Percentiles rank a stretch among this genome's conserved stretches.
Evolutionary conservation across 2,329 filamentous ascomycete species (phyloP).

Genomic region (Passalora sequoiae): DNA sequence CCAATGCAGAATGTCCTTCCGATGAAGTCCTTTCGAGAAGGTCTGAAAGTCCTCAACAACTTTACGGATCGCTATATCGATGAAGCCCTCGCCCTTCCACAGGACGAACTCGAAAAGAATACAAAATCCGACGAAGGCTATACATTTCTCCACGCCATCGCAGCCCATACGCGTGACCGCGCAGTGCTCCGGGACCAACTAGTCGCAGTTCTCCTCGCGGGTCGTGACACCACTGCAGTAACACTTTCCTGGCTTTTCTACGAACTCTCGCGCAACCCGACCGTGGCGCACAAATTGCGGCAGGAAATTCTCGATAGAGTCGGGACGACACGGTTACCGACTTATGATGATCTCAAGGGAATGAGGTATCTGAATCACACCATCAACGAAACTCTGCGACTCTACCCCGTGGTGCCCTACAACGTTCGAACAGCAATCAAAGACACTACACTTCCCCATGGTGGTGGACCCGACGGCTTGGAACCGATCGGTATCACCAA

Average conservation of each 20-base stretch:
- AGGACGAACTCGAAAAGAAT: slow-evolving; percentile 67
- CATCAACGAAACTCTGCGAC: slow-evolving; percentile 42
- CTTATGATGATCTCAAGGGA: slow-evolving; percentile 74
- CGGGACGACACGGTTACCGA: slow-evolving; percentile 56
- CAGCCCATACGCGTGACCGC: slow-evolving; percentile 65
- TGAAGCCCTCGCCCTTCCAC: slow-evolving; percentile 61
- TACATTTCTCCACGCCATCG: slow-evolving; percentile 82
- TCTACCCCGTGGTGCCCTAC: slow-evolving; percentile 48
- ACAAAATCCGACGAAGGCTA: slow-evolving; percentile 67
- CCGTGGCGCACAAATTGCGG: slow-evolving; percentile 63
- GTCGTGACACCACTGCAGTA: slow-evolving; percentile 78
- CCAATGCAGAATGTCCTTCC: slow-evolving; percentile 61
- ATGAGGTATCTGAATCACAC: slow-evolving; percentile 69
- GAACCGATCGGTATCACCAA: slow-evolving; percentile 42
- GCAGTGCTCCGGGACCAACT: slow-evolving; percentile 78
- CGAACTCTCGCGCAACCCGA: slow-evolving; percentile 68
- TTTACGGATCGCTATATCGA: slow-evolving; percentile 78
- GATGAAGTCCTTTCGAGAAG: slow-evolving; percentile 56
- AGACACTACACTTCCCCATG: slow-evolving; percentile 47
- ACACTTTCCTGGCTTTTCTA: slow-evolving; percentile 79
- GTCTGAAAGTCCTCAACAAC: slow-evolving; percentile 64
- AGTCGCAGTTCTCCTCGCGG: slow-evolving; percentile 74
- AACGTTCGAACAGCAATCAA: slow-evolving; percentile 45
- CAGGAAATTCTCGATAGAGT: slow-evolving; percentile 65
- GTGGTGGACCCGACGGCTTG: slow-evolving; percentile 43